Evolutionary conservation across 768 basidiomycete species (phyloP).

Genomic region (Rhizopogon rudus): DNA sequence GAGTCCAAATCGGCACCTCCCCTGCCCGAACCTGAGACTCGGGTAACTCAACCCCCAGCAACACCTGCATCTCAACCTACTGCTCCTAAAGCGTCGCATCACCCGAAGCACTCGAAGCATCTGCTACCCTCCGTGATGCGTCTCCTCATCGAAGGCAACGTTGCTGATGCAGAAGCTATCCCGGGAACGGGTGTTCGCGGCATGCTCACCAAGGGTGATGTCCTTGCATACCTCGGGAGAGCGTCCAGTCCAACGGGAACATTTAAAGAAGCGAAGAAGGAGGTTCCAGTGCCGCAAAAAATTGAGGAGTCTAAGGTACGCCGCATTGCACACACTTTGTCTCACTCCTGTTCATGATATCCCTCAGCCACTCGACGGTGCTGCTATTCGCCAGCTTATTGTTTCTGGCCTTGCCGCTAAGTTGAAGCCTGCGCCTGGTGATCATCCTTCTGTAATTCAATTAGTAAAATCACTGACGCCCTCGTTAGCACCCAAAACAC

Average conservation of each 20-base stretch:
- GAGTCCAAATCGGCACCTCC: conserved; percentile 18
- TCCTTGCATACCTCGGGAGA: conserved; percentile 80
- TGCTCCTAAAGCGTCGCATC: conserved; percentile 29
- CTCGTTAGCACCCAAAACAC: conserved; percentile 33
- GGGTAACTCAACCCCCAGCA: conserved; percentile 13
- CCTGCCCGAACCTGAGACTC: conserved; percentile 19
- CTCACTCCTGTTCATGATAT: not conserved
- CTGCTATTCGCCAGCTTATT: conserved; percentile 60
- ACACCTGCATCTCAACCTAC: conserved; percentile 18
- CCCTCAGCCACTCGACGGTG: conserved; percentile 53
- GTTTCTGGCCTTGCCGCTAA: conserved; percentile 54
- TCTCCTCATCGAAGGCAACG: conserved; percentile 53
- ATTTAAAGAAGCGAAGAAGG: conserved; percentile 44
- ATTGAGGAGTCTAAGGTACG: conserved; percentile 36
- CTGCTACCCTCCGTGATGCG: conserved; percentile 91
- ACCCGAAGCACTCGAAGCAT: conserved; percentile 54
- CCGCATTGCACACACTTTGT: not conserved
- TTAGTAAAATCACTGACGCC: conserved; percentile 2
- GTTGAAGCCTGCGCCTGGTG: conserved; percentile 42
- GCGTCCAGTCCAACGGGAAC: conserved; percentile 76
- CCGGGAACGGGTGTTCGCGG: conserved; percentile 88
- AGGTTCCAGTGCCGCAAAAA: conserved; percentile 26
- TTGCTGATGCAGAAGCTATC: conserved; percentile 60
- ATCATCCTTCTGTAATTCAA: conserved; percentile 18
- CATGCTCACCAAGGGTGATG: conserved; percentile 96